Evolutionary conservation across 371 early-diverging fungal genomes (phyloP).

Genomic region (Mucor mucedo): DNA sequence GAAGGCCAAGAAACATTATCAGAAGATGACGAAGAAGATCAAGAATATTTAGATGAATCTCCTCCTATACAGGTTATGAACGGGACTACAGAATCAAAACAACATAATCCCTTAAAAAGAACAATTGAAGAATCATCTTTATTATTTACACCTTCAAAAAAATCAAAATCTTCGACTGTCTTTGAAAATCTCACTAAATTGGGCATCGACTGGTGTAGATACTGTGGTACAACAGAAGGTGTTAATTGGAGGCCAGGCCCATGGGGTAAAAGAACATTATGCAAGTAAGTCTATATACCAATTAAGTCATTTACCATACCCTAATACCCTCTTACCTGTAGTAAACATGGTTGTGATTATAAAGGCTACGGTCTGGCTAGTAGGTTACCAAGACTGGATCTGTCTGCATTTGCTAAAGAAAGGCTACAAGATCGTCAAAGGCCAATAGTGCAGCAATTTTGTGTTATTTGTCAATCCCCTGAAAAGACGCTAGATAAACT

Average conservation of each 20-base stretch:
- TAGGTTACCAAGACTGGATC: conserved; percentile 40
- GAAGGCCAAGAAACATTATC: background rate
- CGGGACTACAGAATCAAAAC: background rate
- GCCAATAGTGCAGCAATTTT: conserved; percentile 46
- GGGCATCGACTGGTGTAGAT: conserved; percentile 74
- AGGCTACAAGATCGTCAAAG: conserved; percentile 35
- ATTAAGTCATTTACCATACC: background rate
- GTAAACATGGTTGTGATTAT: conserved; percentile 53
- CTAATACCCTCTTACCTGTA: conserved; percentile 1
- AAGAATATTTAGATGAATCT: conserved; percentile 1
- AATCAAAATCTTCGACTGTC: conserved; percentile 31
- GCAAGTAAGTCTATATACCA: conserved; percentile 60
- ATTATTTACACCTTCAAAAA: background rate
- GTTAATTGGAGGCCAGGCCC: conserved; percentile 82
- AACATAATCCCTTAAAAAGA: conserved; percentile 1
- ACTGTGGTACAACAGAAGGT: conserved; percentile 77
- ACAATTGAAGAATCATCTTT: background rate
- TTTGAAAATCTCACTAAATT: conserved; percentile 50
- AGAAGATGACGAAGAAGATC: background rate
- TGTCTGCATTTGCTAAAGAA: conserved; percentile 40
- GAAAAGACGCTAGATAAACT: conserved; percentile 22
- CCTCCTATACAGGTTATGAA: conserved; percentile 3
- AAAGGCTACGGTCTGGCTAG: conserved; percentile 50
- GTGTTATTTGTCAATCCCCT: conserved; percentile 36
- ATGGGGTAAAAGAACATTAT: conserved; percentile 79